Base-by-base conservation (phyloP, 495 filamentous ascomycete genomes). In the Patellaria atrata region DNA sequence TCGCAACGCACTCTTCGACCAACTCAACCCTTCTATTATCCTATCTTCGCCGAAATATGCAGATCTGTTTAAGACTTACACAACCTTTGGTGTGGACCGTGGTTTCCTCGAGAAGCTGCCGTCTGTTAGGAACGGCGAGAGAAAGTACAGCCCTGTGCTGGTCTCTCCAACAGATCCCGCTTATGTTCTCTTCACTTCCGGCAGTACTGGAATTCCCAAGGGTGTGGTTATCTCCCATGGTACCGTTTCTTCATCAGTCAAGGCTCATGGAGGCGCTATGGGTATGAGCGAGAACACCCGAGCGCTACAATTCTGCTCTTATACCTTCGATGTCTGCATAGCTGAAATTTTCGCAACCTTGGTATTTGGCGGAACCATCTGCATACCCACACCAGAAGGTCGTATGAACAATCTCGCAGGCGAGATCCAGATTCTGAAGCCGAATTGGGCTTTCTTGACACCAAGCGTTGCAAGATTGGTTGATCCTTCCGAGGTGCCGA, bases 301-400 rank as follows among this genome's bases (percentile, higher is more conserved):
- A 10, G 22, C 35, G 1, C 35, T 38, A 4, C 41, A 49, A 22
- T 45, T 45, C 13, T 54, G 59, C 3, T 51, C 61, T 2, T 54
- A 54, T n/a, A 54, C 55, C 1, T 65, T 64, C 25, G 63, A 66
- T 35, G 53, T 53, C 0, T 47, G 40, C 10, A 50, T 63, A n/a
- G 50, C 52, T 4, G 60, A 64, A 8, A 56, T 58, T 1, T 44
- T 64, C n/a, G 51, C 43, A 2, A 59, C 62, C 1, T 30, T 66
- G 14, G 41, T 53, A 1, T 34, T 27, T 13, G 63, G 64, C 12
- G 63, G 58, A 2, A 58, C 55, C n/a, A 31, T 57, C 15, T 55
- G 53, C 30, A 44, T 55, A 21, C 45, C 50, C 3, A 46, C 44
- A 4, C 27, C 69, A 7, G 56, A 63, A 30, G 64, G 67, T 13